Evolutionary conservation across 1,284 basidiomycete species (phyloP), one percentile per base, ranked within the genome.

Genomic region (Sporisorium graminicola): DNA sequence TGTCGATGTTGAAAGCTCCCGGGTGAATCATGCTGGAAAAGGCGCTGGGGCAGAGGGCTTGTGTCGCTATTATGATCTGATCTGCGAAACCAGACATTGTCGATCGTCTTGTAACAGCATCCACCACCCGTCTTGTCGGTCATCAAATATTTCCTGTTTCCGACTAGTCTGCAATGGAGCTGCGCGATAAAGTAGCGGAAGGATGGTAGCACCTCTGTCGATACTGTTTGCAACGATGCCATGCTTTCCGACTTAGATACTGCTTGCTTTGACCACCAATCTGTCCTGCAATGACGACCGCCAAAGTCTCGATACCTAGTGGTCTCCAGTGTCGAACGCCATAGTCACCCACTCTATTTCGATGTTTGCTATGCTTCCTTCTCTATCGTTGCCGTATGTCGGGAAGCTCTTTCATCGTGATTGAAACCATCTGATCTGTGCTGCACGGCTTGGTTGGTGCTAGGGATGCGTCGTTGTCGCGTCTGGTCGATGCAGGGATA

Each of bases 401-500:
- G n/a, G 43, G 29, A 35, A 42, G 26, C 1, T 50, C 26, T 58
- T 44, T 5, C 29, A 31, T 31, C 29, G 10, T 31, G 29, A 31
- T 10, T 31, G 29, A 31, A 31, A 31, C 20, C 37, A 35, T 44
- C 35, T 58, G 51, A 26, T 18, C n/a, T 18, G 20, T 49, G 33
- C 37, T 57, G 35, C 35, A 31, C 31, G 43, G 43, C 35, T 27
- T 18, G 27, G 20, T 60, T 27, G 47, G 42, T 57, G 35, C 31
- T 46, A 24, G 54, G n/a, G 10, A 26, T 16, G 24, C 10, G 29
- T 22, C 35, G 14, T 10, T 46, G 52, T 8, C 26, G 13, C 27
- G 49, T 29, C 37, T 43, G 27, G 46, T 58, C 35, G 71, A 65
- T 73, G 61, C 65, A 50, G 47, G 29, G 51, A 44, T 60, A 18